Percentiles rank a stretch among this genome's conserved stretches.
Evolutionary conservation across 2,329 filamentous ascomycete genomes (phyloP).

Genomic region (Colletotrichum agaves): DNA sequence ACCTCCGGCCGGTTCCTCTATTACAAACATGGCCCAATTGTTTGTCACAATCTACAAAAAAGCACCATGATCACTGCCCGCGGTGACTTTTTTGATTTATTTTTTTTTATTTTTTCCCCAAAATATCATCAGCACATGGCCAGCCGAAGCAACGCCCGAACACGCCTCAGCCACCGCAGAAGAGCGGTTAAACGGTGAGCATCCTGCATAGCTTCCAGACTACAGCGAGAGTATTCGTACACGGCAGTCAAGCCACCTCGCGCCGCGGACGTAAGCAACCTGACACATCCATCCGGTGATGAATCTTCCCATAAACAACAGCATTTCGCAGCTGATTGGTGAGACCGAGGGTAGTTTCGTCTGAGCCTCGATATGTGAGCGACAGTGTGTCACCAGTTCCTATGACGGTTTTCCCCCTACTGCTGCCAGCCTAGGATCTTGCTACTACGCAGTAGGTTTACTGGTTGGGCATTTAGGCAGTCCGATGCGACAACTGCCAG

Average conservation of each 20-base stretch:
- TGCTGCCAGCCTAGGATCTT: background rate
- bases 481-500: conserved; percentile 23
- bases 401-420: background rate
- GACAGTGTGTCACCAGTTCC: conserved; percentile 9
- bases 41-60: background rate
- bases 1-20: background rate
- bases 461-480: conserved; percentile 4
- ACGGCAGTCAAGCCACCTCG: background rate
- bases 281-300: background rate
- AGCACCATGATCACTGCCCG: background rate
- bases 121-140: background rate
- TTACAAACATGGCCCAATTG: background rate
- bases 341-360: conserved; percentile 25
- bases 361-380: conserved; percentile 9
- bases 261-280: background rate
- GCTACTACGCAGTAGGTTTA: background rate
- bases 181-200: background rate
- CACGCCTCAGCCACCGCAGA: background rate
- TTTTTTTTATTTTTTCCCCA: no score
- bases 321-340: background rate
- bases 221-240: background rate
- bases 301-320: background rate
- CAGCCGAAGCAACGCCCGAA: background rate
- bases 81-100: no score
- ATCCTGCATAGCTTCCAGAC: background rate